phyloP scores from a whole-genome alignment of 306 rosid species.

The Cucurbita ficifolia region DNA sequence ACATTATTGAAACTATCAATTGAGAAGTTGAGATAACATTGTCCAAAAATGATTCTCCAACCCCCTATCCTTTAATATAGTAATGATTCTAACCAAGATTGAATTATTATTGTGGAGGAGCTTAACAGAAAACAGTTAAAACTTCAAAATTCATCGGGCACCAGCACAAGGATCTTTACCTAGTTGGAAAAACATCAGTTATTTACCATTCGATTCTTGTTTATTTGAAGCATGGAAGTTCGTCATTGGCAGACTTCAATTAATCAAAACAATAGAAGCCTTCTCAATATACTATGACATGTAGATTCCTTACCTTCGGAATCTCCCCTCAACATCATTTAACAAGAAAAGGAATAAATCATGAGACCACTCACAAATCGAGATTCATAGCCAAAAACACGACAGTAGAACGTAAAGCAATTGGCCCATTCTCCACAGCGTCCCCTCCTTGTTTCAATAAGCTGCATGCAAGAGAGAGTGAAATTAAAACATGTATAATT shows the following conservation, averaged over 20 bases:
- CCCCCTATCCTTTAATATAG: not conserved
- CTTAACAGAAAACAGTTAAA: not conserved
- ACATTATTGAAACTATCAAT: not conserved
- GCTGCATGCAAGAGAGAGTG: conserved; percentile 34
- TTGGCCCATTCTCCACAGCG: conserved; percentile 99
- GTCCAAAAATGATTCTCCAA: not conserved
- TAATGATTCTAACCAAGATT: not conserved
- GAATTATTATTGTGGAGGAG: not conserved
- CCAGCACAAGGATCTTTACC: not conserved
- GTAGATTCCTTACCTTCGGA: not conserved
- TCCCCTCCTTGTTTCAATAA: conserved; percentile 83
- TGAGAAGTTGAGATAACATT: not conserved
- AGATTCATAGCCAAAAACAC: conserved; percentile 83
- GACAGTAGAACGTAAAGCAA: conserved; percentile 87
- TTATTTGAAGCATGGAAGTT: not conserved
- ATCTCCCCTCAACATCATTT: not conserved
- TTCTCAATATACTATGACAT: not conserved
- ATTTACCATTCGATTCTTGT: not conserved
- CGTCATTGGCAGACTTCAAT: not conserved
- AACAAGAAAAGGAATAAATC: not conserved
- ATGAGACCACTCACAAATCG: conserved; percentile 49
- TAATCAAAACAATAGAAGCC: not conserved
- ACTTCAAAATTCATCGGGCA: not conserved
- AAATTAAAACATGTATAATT: conserved; percentile 1
- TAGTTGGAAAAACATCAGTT: not conserved